Percentiles rank a stretch among this genome's conserved stretches.
phyloP scores from a whole-genome alignment of 345 rosid genomes.

The Raphanus raphanistrum region DNA sequence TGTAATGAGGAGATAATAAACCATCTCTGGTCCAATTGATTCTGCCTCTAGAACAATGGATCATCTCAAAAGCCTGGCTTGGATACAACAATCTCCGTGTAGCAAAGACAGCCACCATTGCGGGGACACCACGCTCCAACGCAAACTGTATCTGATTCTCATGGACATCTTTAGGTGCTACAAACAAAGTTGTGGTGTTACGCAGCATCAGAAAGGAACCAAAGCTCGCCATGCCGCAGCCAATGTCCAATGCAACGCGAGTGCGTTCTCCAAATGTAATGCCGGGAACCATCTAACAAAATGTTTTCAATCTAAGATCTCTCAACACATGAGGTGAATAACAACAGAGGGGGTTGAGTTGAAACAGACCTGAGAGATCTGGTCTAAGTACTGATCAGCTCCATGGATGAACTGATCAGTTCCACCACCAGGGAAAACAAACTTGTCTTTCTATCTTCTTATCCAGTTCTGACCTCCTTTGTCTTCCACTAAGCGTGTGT shows the following conservation, averaged over 20 bases:
- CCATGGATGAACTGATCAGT: constrained; percentile 49
- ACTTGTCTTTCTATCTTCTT: constrained; percentile 47
- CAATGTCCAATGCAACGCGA: constrained; percentile 56
- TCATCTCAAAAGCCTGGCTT: constrained; percentile 69
- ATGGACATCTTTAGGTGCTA: constrained; percentile 57
- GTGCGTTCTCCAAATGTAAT: constrained; percentile 56
- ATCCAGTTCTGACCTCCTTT: constrained; percentile 58
- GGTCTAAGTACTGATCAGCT: constrained; percentile 56
- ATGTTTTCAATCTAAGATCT: constrained; percentile 26
- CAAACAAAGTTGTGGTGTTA: constrained; percentile 56
- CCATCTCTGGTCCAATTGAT: constrained; percentile 60
- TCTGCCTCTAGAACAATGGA: constrained; percentile 65
- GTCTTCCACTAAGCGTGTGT: constrained; percentile 48
- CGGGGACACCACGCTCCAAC: constrained; percentile 73
- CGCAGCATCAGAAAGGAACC: constrained; percentile 58
- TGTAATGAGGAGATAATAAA: too few species aligned
- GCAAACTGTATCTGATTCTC: constrained; percentile 67
- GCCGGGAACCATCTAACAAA: constrained; percentile 58
- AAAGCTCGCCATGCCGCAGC: constrained; percentile 69
- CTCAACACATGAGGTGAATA: background rate
- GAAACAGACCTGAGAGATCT: constrained; percentile 55
- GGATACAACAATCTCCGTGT: constrained; percentile 59
- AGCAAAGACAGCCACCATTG: constrained; percentile 56
- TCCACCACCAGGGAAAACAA: constrained; percentile 57
- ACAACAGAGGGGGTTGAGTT: background rate